Percentiles rank a stretch among this genome's conserved stretches.
These are phyloP conservation scores for Wallacemonas collosoma DNA, from an alignment of 208 protist genomes.

Conservation along the genomic window DNA sequence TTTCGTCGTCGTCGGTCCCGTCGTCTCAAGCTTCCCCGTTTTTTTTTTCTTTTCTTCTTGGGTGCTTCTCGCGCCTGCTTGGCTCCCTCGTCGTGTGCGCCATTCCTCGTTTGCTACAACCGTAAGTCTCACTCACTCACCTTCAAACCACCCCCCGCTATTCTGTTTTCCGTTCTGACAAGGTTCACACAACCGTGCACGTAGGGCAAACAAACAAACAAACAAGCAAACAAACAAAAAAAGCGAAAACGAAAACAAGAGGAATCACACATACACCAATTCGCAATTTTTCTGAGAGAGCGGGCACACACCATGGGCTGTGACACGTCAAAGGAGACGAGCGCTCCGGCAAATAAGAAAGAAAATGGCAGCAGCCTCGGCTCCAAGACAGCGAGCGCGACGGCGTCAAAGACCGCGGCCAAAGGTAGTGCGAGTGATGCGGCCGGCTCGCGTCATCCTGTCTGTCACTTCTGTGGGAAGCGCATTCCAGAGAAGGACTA, in stretches of 20 bases:
- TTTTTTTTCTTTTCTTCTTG: constrained; percentile 20
- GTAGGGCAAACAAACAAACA: constrained; percentile 4
- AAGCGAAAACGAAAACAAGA: background rate
- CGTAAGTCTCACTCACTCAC: too few species aligned
- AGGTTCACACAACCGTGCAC: background rate
- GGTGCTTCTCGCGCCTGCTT: background rate
- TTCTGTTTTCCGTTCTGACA: constrained; percentile 4
- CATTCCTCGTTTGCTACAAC: too few species aligned
- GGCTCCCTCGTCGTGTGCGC: background rate
- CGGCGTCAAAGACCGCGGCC: background rate
- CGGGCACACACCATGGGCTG: constrained; percentile 35
- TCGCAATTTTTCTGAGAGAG: background rate
- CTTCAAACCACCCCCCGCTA: background rate
- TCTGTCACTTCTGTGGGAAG: constrained; percentile 73
- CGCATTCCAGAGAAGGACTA: constrained; percentile 76
- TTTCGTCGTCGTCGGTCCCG: background rate
- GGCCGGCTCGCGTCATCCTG: constrained; percentile 38
- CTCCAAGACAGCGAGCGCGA: constrained; percentile 4
- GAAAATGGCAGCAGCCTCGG: background rate
- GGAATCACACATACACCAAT: background rate
- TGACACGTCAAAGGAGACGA: constrained; percentile 40
- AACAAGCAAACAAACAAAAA: constrained; percentile 5
- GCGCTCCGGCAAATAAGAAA: background rate
- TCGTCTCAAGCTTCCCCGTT: background rate
- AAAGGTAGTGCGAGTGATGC: constrained; percentile 6